Conservation (phyloP, 345 rosid species). For the Raphanus sativus region DNA sequence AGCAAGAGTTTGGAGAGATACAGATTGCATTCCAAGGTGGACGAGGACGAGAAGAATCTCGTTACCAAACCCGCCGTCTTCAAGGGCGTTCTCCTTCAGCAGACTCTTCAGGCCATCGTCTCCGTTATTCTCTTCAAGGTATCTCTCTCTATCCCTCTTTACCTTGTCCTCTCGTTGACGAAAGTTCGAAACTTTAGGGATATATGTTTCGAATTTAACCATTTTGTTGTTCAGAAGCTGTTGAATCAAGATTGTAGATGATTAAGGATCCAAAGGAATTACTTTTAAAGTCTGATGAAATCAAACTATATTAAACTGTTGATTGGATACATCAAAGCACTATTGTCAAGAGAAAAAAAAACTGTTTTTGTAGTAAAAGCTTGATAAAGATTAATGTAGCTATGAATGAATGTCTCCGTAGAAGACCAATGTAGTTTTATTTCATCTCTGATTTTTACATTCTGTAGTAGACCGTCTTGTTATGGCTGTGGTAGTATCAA, state of each 20-base stretch:
- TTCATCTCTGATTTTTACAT: neutral
- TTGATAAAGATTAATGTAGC: neutral
- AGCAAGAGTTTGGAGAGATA: constrained; percentile 59
- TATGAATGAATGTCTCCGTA: neutral
- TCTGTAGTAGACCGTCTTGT: neutral
- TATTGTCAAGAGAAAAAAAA: neutral
- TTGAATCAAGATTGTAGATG: too few species aligned
- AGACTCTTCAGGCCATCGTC: constrained; percentile 66
- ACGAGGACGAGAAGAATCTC: constrained; percentile 83
- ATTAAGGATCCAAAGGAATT: too few species aligned
- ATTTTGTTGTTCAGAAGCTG: too few species aligned
- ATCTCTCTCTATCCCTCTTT: neutral
- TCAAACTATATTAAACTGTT: too few species aligned
- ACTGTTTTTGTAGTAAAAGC: neutral
- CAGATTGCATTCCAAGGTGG: constrained; percentile 73
- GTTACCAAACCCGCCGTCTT: constrained; percentile 71
- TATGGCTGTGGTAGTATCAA: constrained; percentile 5
- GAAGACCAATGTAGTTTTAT: neutral
- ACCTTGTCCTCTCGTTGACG: neutral
- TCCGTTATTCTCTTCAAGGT: constrained; percentile 77
- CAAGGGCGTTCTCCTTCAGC: constrained; percentile 88
- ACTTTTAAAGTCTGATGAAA: too few species aligned
- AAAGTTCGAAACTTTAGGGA: neutral
- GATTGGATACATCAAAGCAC: neutral
- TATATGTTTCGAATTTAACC: too few species aligned